These are phyloP conservation scores for Suillus weaverae DNA, from an alignment of 768 basidiomycete genomes.

Conservation along the genomic window DNA sequence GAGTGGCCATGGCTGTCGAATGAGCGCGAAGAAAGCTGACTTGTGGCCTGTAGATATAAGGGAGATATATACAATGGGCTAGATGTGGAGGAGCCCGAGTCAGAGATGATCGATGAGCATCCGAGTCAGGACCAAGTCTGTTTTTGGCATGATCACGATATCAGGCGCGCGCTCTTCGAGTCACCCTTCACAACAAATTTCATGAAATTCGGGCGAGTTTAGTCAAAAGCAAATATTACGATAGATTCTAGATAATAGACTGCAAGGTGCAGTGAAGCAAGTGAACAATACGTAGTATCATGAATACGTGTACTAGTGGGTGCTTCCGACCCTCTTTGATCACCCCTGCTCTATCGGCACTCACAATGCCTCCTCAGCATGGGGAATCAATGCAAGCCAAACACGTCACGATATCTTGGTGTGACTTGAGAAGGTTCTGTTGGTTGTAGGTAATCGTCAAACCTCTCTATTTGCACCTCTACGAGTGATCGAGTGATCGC, in stretches of 20 bases:
- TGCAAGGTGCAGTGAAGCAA: background rate
- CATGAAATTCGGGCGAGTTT: background rate
- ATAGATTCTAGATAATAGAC: no score
- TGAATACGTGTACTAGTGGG: conserved; percentile 32
- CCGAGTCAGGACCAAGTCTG: conserved; percentile 15
- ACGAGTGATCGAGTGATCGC: conserved; percentile 75
- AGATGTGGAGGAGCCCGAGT: conserved; percentile 30
- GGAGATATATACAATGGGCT: conserved; percentile 27
- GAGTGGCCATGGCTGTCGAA: conserved; percentile 51
- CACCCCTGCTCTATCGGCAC: conserved; percentile 85
- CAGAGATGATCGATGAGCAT: conserved; percentile 38
- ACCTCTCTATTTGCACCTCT: conserved; percentile 84
- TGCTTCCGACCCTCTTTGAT: conserved; percentile 77
- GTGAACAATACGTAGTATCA: conserved; percentile 1
- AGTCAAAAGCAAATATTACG: background rate
- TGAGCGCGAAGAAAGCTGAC: conserved; percentile 18
- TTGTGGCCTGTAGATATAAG: conserved; percentile 11
- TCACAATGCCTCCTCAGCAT: conserved; percentile 90
- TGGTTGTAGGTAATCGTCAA: conserved; percentile 80
- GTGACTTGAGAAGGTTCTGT: conserved; percentile 79
- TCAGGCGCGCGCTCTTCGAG: conserved; percentile 9
- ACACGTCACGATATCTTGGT: conserved; percentile 88
- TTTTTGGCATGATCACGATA: conserved; percentile 22
- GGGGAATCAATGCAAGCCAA: conserved; percentile 88
- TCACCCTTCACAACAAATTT: background rate